Evolutionary conservation across 768 basidiomycete genomes (phyloP), one percentile per base, ranked within the genome.

Genomic region (Naganishia onofrii): DNA sequence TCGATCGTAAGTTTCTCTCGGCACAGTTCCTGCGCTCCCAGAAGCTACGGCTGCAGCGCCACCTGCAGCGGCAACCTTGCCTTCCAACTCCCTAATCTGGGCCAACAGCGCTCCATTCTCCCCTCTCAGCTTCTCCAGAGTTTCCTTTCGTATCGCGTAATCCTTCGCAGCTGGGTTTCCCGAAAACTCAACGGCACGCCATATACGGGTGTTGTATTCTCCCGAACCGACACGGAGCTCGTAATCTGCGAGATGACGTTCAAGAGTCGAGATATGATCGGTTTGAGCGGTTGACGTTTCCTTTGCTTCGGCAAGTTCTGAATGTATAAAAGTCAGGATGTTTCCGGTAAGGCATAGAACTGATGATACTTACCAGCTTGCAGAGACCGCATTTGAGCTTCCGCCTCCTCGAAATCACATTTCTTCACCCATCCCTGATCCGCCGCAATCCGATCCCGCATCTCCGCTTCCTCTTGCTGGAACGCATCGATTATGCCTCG

Each of bases 131-230:
- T 88, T 83, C 44, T 93, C 88, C 82, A 97, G 84, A 23, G 85
- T 88, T 26, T 85, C 88, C 72, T 88, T 85, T 57, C 93, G 85
- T 32, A 91, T 82, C 54, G 91, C 90, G 17, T 86, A 86, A 87
- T 92, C 91, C 72, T 88, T 84, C 73, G 88, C 85, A n/a, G 90
- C 91, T 0, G 94, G 94, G 74, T 93, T 94, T 54, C 89, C 87
- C 9, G 80, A 81, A 73, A 94, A 80, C 58, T 86, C 77, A 55
- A 80, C 68, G 57, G 73, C 75, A 32, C 79, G 70, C 70, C 77
- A 77, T 36, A 69, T 58, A 23, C 68, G 67, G 5, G 79, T 74
- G 58, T 80, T 79, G 71, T 79, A 79, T 65, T 80, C 79, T 21
- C 79, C 79, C 0, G 77, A 76, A 26, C 76, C 76, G 19, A 80